phyloP scores from a whole-genome alignment of 345 rosid genomes.

The Eucalyptus paniculata region DNA sequence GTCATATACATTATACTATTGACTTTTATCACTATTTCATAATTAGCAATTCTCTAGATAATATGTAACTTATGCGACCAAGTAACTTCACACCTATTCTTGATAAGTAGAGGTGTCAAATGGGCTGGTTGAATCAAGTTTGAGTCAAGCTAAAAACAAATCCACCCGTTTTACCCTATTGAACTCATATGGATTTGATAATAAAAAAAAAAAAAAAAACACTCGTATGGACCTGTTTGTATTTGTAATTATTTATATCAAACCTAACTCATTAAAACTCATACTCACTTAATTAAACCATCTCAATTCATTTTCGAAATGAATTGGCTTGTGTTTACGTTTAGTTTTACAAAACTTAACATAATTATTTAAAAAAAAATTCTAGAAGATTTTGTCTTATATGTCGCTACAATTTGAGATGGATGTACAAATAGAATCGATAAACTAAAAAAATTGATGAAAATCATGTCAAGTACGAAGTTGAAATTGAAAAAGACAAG shows the following conservation, averaged over 20 bases:
- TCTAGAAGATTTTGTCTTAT: not conserved
- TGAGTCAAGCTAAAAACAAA: not conserved
- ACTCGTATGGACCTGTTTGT: rapidly evolving
- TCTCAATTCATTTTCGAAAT: not conserved
- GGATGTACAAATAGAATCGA: too few species aligned
- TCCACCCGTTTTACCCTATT: rapidly evolving
- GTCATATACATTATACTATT: not conserved
- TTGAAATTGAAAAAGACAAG: too few species aligned
- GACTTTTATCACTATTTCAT: not conserved
- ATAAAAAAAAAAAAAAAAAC: too few species aligned
- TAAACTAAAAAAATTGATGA: too few species aligned
- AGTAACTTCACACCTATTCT: not conserved
- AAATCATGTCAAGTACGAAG: not conserved
- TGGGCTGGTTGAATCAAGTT: not conserved
- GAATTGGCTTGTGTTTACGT: not conserved
- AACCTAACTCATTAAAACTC: not conserved
- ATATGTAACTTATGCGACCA: not conserved
- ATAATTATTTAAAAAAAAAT: not conserved
- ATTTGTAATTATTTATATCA: not conserved
- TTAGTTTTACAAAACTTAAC: not conserved
- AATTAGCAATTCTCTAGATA: not conserved
- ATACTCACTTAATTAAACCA: not conserved
- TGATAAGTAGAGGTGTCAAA: not conserved
- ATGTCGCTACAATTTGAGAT: too few species aligned
- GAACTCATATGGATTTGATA: too few species aligned